Percentiles rank a stretch among this genome's conserved stretches.
Evolutionary conservation across 2,329 filamentous ascomycete species (phyloP).

Genomic region (Calonectria fujianensis): DNA sequence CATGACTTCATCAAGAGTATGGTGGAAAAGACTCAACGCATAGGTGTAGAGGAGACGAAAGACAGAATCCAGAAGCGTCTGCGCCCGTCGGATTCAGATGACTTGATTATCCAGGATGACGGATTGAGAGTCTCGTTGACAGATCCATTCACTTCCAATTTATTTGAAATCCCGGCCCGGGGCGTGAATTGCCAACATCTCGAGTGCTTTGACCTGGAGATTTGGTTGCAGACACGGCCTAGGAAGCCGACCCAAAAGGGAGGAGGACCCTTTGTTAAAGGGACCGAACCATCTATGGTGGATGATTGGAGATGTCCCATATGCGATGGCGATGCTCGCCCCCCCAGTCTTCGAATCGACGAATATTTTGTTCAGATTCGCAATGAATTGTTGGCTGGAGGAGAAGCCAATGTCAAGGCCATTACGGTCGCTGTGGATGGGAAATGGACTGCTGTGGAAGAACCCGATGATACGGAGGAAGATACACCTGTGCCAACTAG

Average conservation of each 20-base stretch:
- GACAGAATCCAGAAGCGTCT: slow-evolving; percentile 73
- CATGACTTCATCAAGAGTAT: slow-evolving; percentile 66
- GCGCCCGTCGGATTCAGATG: slow-evolving; percentile 68
- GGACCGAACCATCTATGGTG: slow-evolving; percentile 70
- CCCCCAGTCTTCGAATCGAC: slow-evolving; percentile 82
- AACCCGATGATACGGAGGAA: slow-evolving; percentile 56
- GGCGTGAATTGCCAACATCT: slow-evolving; percentile 82
- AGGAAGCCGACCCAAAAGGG: slow-evolving; percentile 60
- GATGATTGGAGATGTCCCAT: slow-evolving; percentile 93
- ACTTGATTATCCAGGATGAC: slow-evolving; percentile 75
- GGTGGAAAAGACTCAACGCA: slow-evolving; percentile 60
- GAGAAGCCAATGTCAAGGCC: slow-evolving; percentile 53
- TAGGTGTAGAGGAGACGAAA: slow-evolving; percentile 70
- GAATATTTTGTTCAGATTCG: slow-evolving; percentile 82
- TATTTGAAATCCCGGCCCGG: slow-evolving; percentile 84
- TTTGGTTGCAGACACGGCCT: slow-evolving; percentile 82
- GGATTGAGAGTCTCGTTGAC: slow-evolving; percentile 76
- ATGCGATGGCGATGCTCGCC: slow-evolving; percentile 85
- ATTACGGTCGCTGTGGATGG: slow-evolving; percentile 58
- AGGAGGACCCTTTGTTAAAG: slow-evolving; percentile 36
- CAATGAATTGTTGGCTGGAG: slow-evolving; percentile 64
- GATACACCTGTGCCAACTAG: slow-evolving; percentile 45
- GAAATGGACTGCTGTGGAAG: slow-evolving; percentile 58
- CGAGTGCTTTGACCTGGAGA: slow-evolving; percentile 93
- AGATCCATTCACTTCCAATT: slow-evolving; percentile 78